These are phyloP conservation scores for Microthlaspi erraticum DNA, from an alignment of 345 rosid genomes.

Conservation along the genomic window DNA sequence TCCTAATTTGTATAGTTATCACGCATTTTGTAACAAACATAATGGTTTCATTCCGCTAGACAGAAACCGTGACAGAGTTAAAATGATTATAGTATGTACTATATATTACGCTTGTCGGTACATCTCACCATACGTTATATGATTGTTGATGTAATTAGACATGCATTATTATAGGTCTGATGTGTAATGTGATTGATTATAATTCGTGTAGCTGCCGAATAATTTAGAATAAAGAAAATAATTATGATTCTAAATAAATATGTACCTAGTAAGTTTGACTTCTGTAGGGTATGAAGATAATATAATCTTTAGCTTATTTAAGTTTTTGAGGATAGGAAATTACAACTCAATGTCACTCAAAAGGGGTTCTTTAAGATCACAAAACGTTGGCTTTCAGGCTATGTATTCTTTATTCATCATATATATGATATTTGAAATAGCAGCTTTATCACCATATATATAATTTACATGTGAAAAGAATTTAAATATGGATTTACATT, in stretches of 20 bases:
- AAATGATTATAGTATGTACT: too few relatives aligned
- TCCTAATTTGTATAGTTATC: too few relatives aligned
- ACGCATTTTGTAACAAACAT: too few relatives aligned
- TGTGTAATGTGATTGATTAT: not conserved
- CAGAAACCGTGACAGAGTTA: too few relatives aligned
- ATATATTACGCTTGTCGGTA: not conserved
- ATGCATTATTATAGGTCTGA: too few relatives aligned
- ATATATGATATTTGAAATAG: not conserved
- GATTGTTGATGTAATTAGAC: not conserved
- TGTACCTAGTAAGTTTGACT: not conserved
- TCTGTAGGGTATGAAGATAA: not conserved
- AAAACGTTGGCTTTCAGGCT: not conserved
- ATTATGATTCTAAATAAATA: not conserved
- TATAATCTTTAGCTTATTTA: not conserved
- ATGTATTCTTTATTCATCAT: not conserved
- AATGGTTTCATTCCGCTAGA: too few relatives aligned
- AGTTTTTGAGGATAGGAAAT: not conserved
- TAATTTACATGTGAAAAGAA: not conserved
- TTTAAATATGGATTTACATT: not conserved
- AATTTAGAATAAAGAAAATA: too few relatives aligned
- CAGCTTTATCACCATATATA: not conserved
- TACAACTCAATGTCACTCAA: not conserved
- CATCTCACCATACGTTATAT: not conserved
- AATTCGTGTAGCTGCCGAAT: not conserved
- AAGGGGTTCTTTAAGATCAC: not conserved